phyloP scores from a whole-genome alignment of 345 rosid genomes.

The Durio zibethinus region DNA sequence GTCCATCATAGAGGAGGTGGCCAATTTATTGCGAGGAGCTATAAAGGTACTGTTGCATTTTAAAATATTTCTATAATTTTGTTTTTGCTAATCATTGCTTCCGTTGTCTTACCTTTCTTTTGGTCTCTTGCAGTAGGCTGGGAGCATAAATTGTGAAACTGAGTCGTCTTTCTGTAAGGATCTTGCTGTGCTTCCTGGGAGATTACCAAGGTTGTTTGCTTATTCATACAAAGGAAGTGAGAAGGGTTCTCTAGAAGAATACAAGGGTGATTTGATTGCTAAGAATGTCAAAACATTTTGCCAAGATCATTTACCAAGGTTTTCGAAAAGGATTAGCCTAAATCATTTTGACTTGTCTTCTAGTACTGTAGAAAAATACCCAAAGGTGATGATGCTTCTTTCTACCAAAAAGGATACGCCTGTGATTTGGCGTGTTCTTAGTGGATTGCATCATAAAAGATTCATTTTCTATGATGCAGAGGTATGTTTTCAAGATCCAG shows the following conservation, averaged over 20 bases:
- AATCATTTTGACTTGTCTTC: slow-evolving; percentile 36
- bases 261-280: slow-evolving; percentile 52
- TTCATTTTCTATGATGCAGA: slow-evolving; percentile 58
- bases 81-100: background rate
- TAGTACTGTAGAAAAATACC: slow-evolving; percentile 31
- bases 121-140: slow-evolving; percentile 43
- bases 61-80: background rate
- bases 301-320: slow-evolving; percentile 75
- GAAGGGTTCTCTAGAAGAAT: slow-evolving; percentile 68
- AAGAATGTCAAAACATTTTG: slow-evolving; percentile 63
- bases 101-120: slow-evolving; percentile 6
- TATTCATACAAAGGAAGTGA: slow-evolving; percentile 53
- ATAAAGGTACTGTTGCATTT: slow-evolving; percentile 47
- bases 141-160: slow-evolving; percentile 70
- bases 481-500: slow-evolving; percentile 36
- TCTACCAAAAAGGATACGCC: slow-evolving; percentile 85
- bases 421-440: slow-evolving; percentile 83
- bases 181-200: slow-evolving; percentile 49
- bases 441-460: slow-evolving; percentile 65
- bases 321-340: slow-evolving; percentile 57
- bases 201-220: slow-evolving; percentile 59
- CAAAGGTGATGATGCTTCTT: slow-evolving; percentile 71
- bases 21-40: slow-evolving; percentile 69
- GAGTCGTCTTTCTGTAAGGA: slow-evolving; percentile 71
- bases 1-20: slow-evolving; percentile 57